These are phyloP conservation scores for Trypanosoma mega DNA, from an alignment of 208 protist genomes.

Conservation along the genomic window DNA sequence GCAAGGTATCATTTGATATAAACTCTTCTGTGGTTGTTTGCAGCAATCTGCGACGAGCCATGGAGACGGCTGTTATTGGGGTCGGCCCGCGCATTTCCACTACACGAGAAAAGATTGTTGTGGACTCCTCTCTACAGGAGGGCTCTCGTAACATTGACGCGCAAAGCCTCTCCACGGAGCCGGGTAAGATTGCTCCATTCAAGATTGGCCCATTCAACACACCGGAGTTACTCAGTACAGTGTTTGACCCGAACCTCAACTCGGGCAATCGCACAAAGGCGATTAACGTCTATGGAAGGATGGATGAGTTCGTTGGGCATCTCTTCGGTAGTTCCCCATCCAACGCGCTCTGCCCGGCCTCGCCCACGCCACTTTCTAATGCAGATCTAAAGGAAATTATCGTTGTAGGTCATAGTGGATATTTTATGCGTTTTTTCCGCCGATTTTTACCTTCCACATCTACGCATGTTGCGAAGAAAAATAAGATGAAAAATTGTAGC, in stretches of 20 bases:
- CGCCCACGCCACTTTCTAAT: slow-evolving; percentile 32
- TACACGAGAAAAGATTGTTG: slow-evolving; percentile 72
- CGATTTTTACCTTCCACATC: slow-evolving; percentile 79
- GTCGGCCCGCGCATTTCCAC: slow-evolving; percentile 50
- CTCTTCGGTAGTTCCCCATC: slow-evolving; percentile 49
- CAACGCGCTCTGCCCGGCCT: slow-evolving; percentile 26
- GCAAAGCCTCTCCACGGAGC: slow-evolving; percentile 78
- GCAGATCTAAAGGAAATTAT: slow-evolving; percentile 82
- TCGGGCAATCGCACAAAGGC: slow-evolving; percentile 66
- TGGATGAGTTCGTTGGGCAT: slow-evolving; percentile 80
- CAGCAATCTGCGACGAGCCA: slow-evolving; percentile 86
- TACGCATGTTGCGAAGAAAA: slow-evolving; percentile 66
- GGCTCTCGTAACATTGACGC: slow-evolving; percentile 91
- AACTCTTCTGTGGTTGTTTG: slow-evolving; percentile 68
- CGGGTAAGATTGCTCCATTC: slow-evolving; percentile 67
- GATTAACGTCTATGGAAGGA: slow-evolving; percentile 72
- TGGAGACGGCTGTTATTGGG: slow-evolving; percentile 82
- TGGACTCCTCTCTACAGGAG: slow-evolving; percentile 89
- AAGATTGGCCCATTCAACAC: slow-evolving; percentile 44
- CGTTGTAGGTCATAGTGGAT: slow-evolving; percentile 90
- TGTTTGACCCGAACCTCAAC: slow-evolving; percentile 77
- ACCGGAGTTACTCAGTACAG: slow-evolving; percentile 32
- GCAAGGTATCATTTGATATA: slow-evolving; percentile 61
- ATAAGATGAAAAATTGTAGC: slow-evolving; percentile 89
- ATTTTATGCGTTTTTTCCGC: slow-evolving; percentile 86